Conservation (phyloP, 2,329 filamentous ascomycete genomes). For the Exophiala spinifera region DNA sequence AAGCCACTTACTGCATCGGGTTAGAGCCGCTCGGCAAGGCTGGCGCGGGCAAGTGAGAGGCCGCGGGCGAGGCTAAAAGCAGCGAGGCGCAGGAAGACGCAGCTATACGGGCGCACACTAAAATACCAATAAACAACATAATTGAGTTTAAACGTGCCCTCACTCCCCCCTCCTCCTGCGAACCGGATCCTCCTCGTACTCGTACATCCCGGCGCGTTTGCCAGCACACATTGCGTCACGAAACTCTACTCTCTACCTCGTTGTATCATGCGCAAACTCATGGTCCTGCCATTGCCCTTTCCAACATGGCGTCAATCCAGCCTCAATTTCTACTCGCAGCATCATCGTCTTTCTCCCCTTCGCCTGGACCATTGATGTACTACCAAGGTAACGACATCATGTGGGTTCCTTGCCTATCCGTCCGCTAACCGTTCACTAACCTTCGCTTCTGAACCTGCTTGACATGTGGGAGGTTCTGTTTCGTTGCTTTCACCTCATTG, state of each 20-base stretch:
- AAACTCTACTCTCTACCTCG: too few relatives aligned
- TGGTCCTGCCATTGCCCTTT: too few relatives aligned
- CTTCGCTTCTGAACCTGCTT: not conserved
- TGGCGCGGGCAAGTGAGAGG: too few relatives aligned
- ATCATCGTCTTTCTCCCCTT: not conserved
- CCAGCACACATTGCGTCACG: not conserved
- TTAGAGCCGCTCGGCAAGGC: too few relatives aligned
- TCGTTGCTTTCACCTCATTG: not conserved
- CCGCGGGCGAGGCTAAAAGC: not conserved
- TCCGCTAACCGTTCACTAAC: not conserved
- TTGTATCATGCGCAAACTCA: not conserved
- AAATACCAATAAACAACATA: too few relatives aligned
- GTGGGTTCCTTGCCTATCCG: not conserved
- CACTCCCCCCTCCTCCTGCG: too few relatives aligned
- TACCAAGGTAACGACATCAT: not conserved
- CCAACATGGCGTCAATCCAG: too few relatives aligned
- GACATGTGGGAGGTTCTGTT: not conserved
- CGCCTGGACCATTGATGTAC: not conserved
- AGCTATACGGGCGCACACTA: too few relatives aligned
- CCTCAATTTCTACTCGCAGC: too few relatives aligned
- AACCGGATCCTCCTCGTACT: too few relatives aligned
- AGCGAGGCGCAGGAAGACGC: not conserved
- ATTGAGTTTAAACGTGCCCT: too few relatives aligned
- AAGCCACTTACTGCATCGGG: too few relatives aligned
- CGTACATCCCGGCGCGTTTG: not conserved